Conservation (phyloP, 1,284 basidiomycete species). For the Sparassis latifolia region DNA sequence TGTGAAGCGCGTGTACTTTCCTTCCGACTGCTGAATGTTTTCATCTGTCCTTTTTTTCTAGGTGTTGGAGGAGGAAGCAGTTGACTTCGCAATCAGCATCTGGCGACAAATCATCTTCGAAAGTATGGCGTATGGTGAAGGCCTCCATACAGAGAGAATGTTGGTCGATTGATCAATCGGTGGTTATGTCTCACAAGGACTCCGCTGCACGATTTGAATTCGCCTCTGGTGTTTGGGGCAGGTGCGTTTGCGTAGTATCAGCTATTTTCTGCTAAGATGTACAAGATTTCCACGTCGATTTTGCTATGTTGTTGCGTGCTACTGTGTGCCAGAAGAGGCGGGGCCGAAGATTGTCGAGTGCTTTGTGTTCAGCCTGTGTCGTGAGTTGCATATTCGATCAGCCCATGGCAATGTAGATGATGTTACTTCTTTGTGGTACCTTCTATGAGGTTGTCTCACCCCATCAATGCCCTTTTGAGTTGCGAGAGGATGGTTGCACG, state of each 20-base stretch:
- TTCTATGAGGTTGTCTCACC: background rate
- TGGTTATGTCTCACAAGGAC: background rate
- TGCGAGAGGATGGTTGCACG: background rate
- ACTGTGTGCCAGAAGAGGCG: constrained; percentile 8
- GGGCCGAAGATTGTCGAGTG: background rate
- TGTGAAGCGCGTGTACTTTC: constrained; percentile 1
- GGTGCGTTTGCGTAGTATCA: constrained; percentile 28
- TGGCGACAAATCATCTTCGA: constrained; percentile 91
- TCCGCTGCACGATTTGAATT: constrained; percentile 3
- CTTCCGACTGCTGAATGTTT: background rate
- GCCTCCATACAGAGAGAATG: constrained; percentile 71
- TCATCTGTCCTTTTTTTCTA: constrained; percentile 25
- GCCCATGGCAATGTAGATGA: constrained; percentile 9
- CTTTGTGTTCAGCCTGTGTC: constrained; percentile 5
- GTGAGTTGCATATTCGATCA: constrained; percentile 24
- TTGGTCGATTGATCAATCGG: constrained; percentile 49
- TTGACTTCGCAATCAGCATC: constrained; percentile 63
- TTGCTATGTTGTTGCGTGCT: constrained; percentile 14
- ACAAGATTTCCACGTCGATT: constrained; percentile 19
- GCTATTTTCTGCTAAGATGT: constrained; percentile 23
- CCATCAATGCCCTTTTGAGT: too few species aligned
- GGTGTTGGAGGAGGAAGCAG: constrained; percentile 87
- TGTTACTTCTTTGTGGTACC: background rate
- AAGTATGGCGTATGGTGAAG: constrained; percentile 83
- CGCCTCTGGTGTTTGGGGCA: constrained; percentile 19